Evolutionary conservation across 352 stramenopile species (phyloP).

Genomic region (Stephanocyclus meneghinianus): DNA sequence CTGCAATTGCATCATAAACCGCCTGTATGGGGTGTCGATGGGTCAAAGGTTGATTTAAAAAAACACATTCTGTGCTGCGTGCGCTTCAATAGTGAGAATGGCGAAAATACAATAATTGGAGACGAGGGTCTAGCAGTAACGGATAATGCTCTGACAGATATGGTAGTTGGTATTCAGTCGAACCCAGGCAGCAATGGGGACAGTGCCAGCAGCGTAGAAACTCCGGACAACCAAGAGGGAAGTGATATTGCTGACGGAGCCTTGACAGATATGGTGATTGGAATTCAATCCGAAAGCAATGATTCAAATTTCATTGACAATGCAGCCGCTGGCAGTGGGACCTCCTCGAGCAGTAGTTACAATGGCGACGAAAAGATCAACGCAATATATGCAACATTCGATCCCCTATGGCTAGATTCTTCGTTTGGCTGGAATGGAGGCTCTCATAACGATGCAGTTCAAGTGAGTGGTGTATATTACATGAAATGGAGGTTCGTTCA

Average conservation of each 20-base stretch:
- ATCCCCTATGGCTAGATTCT: slow-evolving; percentile 37
- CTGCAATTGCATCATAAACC: slow-evolving; percentile 33
- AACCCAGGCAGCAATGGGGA: background rate
- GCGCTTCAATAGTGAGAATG: background rate
- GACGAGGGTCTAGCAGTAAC: background rate
- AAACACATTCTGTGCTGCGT: slow-evolving; percentile 50
- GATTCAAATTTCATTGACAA: background rate
- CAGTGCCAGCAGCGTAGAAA: background rate
- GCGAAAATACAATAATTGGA: background rate
- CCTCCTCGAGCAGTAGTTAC: slow-evolving; percentile 1
- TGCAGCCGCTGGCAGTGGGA: background rate
- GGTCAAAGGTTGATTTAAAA: slow-evolving; percentile 31
- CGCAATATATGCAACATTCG: slow-evolving; percentile 12
- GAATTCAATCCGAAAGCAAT: background rate
- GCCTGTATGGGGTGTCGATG: slow-evolving; percentile 32
- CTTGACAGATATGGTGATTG: background rate
- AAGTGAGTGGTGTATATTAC: background rate
- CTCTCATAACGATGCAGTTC: slow-evolving; percentile 42
- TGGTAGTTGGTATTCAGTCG: slow-evolving; percentile 7
- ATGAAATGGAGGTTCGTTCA: background rate
- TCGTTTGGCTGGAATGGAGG: slow-evolving; percentile 43
- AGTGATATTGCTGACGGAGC: background rate
- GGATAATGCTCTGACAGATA: slow-evolving; percentile 4
- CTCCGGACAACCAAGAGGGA: background rate
- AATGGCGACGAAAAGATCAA: slow-evolving; percentile 1